phyloP scores from a whole-genome alignment of 208 protist genomes.

The Trypanosoma avium region DNA sequence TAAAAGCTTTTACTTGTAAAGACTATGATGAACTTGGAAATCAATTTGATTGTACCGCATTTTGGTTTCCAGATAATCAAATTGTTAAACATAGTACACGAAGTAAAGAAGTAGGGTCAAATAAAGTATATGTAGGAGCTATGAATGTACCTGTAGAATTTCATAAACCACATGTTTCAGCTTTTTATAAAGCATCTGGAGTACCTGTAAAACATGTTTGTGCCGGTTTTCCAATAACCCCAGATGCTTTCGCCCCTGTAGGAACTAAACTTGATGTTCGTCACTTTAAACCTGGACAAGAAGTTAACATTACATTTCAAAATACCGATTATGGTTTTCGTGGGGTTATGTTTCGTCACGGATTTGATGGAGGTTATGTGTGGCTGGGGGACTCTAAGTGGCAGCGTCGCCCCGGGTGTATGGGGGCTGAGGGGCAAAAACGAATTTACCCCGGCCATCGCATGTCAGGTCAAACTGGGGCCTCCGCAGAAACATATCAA shows the following conservation, averaged over 20 bases:
- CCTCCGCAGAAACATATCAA: conserved; percentile 82
- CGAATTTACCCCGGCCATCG: conserved; percentile 90
- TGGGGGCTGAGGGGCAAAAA: conserved; percentile 90
- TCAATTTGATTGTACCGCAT: conserved; percentile 90
- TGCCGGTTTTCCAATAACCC: conserved; percentile 81
- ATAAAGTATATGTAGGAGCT: conserved; percentile 88
- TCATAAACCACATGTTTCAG: conserved; percentile 88
- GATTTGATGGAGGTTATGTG: conserved; percentile 91
- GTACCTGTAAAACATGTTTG: conserved; percentile 92
- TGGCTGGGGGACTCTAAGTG: conserved; percentile 93
- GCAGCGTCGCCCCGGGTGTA: conserved; percentile 89
- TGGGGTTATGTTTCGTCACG: conserved; percentile 92
- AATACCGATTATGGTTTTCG: conserved; percentile 94
- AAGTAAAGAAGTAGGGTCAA: conserved; percentile 70
- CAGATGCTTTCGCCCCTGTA: conserved; percentile 90
- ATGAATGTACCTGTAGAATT: conserved; percentile 93
- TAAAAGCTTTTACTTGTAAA: conserved; percentile 91
- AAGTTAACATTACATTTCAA: conserved; percentile 90
- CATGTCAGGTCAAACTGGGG: conserved; percentile 92
- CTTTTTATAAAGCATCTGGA: conserved; percentile 88
- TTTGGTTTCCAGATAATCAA: conserved; percentile 94
- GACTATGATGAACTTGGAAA: conserved; percentile 94
- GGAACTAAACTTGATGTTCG: conserved; percentile 92
- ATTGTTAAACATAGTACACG: conserved; percentile 85
- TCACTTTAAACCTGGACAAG: conserved; percentile 93